Conservation (phyloP, 2,329 filamentous ascomycete genomes). For the Aureobasidium leucospermi region DNA sequence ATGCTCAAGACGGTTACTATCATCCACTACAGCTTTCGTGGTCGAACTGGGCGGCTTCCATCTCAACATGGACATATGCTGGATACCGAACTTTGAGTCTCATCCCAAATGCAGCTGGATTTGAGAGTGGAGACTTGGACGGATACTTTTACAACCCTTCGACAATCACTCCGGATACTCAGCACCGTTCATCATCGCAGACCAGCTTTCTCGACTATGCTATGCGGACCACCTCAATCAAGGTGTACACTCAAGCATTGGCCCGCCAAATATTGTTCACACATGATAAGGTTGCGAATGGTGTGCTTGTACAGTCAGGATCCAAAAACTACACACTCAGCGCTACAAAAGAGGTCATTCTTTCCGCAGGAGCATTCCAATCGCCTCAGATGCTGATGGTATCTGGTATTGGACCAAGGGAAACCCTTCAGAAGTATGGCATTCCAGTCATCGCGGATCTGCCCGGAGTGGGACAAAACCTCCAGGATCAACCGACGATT, state of each 20-base stretch:
- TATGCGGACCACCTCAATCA: too few species aligned
- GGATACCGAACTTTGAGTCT: too few species aligned
- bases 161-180: neutral
- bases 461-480: conserved; percentile 25
- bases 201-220: too few species aligned
- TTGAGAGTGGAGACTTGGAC: neutral
- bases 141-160: neutral
- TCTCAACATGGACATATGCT: too few species aligned
- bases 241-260: neutral
- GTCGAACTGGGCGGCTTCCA: too few species aligned
- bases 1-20: neutral
- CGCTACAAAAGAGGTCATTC: conserved; percentile 27
- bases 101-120: too few species aligned
- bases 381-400: conserved; percentile 27
- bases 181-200: too few species aligned
- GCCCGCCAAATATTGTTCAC: neutral
- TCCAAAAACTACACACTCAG: conserved; percentile 18
- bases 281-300: neutral
- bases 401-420: conserved; percentile 22
- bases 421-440: neutral
- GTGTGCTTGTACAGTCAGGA: neutral
- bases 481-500: too few species aligned
- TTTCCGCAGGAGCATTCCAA: conserved; percentile 24
- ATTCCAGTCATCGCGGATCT: conserved; percentile 18
- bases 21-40: neutral